Percentiles rank a stretch among this genome's conserved stretches.
Conservation (phyloP, 768 basidiomycete genomes). For the Hericium coralloides region DNA sequence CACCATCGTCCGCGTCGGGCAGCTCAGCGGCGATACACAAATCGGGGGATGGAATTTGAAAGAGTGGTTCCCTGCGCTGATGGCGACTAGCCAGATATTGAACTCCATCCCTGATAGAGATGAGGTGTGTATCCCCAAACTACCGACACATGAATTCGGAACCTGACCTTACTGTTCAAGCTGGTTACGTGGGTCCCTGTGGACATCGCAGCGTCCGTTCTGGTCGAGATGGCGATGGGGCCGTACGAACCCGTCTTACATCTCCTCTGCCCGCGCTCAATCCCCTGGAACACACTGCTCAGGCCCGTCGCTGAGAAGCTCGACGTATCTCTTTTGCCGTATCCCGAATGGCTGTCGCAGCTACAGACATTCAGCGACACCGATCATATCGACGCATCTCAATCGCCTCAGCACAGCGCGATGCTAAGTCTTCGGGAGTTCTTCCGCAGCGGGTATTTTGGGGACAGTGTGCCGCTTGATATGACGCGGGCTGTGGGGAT, state of each 20-base stretch:
- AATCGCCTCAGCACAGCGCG: background rate
- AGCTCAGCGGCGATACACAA: background rate
- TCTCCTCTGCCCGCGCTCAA: constrained; percentile 17
- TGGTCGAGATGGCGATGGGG: constrained; percentile 17
- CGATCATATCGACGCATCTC: background rate
- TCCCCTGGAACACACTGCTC: constrained; percentile 11
- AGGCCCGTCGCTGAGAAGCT: constrained; percentile 8
- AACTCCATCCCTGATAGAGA: background rate
- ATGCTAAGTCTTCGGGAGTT: background rate
- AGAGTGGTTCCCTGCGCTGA: background rate
- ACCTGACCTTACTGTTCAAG: constrained; percentile 1
- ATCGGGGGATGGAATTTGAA: background rate
- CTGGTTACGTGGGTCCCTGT: constrained; percentile 17
- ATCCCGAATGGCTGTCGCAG: constrained; percentile 17
- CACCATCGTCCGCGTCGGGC: background rate
- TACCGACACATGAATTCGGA: background rate
- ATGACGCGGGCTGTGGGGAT: background rate
- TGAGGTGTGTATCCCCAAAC: background rate
- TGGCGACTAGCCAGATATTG: background rate
- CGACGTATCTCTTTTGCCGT: constrained; percentile 17
- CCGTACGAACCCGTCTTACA: constrained; percentile 7
- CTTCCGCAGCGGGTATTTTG: background rate
- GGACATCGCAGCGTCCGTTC: constrained; percentile 15
- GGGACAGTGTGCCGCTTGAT: background rate
- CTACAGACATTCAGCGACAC: background rate